Evolutionary conservation across 2,329 filamentous ascomycete species (phyloP).

Genomic region (Gnomoniopsis sp.): DNA sequence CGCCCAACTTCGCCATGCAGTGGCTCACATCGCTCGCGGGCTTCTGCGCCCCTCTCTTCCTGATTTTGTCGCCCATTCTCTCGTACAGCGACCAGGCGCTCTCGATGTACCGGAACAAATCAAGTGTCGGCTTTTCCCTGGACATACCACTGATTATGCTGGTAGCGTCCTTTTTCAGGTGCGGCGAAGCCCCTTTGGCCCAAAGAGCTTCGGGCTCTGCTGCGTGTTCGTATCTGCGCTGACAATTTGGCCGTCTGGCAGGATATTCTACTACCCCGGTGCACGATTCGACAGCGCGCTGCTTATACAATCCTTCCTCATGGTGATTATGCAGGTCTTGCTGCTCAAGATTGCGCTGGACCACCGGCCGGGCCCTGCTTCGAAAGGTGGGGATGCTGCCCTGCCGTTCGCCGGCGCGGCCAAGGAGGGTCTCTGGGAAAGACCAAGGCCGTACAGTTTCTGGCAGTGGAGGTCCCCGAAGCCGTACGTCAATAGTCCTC

Average conservation of each 20-base stretch:
- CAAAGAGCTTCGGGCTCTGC: neutral
- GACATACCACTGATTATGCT: conserved; percentile 73
- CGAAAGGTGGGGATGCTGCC: conserved; percentile 57
- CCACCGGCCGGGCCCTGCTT: conserved; percentile 57
- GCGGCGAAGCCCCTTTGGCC: conserved; percentile 19
- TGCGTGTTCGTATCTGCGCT: neutral
- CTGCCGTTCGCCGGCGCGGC: conserved; percentile 57
- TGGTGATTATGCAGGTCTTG: conserved; percentile 60
- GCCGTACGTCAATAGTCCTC: conserved; percentile 46
- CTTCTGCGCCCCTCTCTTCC: conserved; percentile 59
- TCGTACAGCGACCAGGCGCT: conserved; percentile 65
- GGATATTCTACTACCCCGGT: conserved; percentile 69
- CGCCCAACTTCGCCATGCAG: conserved; percentile 27
- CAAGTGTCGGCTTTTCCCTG: conserved; percentile 66
- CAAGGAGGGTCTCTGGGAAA: conserved; percentile 36
- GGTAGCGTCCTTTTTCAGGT: conserved; percentile 64
- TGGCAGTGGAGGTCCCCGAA: conserved; percentile 77
- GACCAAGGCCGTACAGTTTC: conserved; percentile 68
- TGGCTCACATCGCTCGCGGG: conserved; percentile 49
- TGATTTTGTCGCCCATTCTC: conserved; percentile 60
- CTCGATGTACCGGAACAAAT: conserved; percentile 61
- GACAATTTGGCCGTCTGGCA: conserved; percentile 26
- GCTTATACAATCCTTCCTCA: conserved; percentile 62
- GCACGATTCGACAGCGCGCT: conserved; percentile 62
- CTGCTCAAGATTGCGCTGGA: conserved; percentile 68